A percentile compares a stretch with the other conserved stretches of the same genome.
Evolutionary conservation across 1,284 basidiomycete species (phyloP).

Genomic region (Apiotrichum sp.): DNA sequence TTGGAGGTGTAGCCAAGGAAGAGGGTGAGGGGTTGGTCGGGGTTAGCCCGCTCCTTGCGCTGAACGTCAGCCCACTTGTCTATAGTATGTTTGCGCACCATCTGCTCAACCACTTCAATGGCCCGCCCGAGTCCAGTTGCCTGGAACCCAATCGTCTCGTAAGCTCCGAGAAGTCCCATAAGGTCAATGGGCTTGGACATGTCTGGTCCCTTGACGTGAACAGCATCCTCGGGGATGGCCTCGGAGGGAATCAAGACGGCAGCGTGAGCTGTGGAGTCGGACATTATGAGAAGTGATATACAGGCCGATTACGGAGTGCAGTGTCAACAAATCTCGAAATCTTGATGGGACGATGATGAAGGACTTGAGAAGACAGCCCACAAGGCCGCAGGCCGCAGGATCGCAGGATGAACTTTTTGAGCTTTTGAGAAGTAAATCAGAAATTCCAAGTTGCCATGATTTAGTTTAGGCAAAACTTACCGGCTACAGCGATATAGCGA

Average conservation of each 20-base stretch:
- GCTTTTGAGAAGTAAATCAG: no score
- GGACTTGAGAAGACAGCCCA: no score
- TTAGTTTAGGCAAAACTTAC: no score
- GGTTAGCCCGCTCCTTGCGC: conserved; percentile 35
- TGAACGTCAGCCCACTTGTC: conserved; percentile 51
- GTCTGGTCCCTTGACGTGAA: conserved; percentile 80
- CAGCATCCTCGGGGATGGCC: conserved; percentile 62
- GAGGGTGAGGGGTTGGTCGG: conserved; percentile 54
- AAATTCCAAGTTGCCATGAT: no score
- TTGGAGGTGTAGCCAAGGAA: conserved; percentile 99
- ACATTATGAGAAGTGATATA: conserved; percentile 8
- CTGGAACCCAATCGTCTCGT: conserved; percentile 91
- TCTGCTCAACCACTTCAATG: conserved; percentile 52
- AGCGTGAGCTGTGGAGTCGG: conserved; percentile 51
- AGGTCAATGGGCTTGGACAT: conserved; percentile 68
- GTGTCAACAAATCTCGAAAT: no score
- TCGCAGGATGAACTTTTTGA: no score
- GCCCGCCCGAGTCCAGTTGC: conserved; percentile 84
- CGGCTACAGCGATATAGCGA: no score
- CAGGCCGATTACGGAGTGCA: no score
- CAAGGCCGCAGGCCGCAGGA: no score
- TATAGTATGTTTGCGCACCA: conserved; percentile 38
- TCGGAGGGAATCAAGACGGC: conserved; percentile 74
- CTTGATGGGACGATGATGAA: no score
- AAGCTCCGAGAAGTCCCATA: conserved; percentile 66